Conservation (phyloP, 495 filamentous ascomycete species). For the Margaritispora aquatica region DNA sequence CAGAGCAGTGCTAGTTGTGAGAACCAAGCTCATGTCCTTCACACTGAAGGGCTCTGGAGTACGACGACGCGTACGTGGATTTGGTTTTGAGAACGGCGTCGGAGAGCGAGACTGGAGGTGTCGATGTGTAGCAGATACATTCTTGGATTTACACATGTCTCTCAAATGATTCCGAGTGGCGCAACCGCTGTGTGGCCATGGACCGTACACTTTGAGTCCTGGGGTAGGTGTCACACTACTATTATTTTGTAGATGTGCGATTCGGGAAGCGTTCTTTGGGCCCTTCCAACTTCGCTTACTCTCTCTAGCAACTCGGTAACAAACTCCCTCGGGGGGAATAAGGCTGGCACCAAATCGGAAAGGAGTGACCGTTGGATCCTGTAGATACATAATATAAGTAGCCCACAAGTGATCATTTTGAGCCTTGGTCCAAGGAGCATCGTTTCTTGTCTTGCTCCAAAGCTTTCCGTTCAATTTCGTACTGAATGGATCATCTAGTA, state of each 20-base stretch:
- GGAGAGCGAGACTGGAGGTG: conserved; percentile 68
- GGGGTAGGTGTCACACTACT: conserved; percentile 63
- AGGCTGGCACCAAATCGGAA: conserved; percentile 85
- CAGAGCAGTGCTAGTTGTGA: conserved; percentile 72
- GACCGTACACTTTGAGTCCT: conserved; percentile 27
- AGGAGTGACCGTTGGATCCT: conserved; percentile 88
- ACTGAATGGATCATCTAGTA: not conserved
- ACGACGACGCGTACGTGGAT: conserved; percentile 32
- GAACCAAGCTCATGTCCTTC: conserved; percentile 79
- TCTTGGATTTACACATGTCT: conserved; percentile 72
- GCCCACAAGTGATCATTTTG: conserved; percentile 95
- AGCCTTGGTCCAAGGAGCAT: conserved; percentile 64
- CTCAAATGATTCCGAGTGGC: conserved; percentile 78
- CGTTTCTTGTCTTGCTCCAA: conserved; percentile 20
- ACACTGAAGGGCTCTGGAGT: conserved; percentile 42
- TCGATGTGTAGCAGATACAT: conserved; percentile 60
- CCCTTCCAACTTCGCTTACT: conserved; percentile 81
- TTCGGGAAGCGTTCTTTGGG: conserved; percentile 27
- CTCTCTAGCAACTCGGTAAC: conserved; percentile 78
- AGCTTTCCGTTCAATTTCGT: conserved; percentile 12
- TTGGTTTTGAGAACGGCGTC: conserved; percentile 59
- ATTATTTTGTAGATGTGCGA: conserved; percentile 34
- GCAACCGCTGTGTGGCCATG: conserved; percentile 79
- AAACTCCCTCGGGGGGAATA: conserved; percentile 84
- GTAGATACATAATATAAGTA: conserved; percentile 79